Percentiles rank a stretch among this genome's conserved stretches.
Conservation (phyloP, 1,284 basidiomycete genomes). For the Pseudozyma sp. region DNA sequence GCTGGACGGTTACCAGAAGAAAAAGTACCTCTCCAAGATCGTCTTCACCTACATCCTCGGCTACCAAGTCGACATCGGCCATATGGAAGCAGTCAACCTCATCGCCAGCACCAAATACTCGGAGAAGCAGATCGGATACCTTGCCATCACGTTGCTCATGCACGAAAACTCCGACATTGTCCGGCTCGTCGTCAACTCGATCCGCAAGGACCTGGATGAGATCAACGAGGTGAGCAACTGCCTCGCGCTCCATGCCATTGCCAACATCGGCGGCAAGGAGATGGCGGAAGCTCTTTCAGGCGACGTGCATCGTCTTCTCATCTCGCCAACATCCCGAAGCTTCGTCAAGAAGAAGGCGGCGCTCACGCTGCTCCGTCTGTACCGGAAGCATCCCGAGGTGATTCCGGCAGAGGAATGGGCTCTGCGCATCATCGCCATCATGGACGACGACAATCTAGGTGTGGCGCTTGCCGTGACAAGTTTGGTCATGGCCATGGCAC, state of each 20-base stretch:
- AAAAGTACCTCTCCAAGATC: conserved; percentile 92
- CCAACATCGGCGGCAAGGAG: conserved; percentile 95
- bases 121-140: conserved; percentile 99
- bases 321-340: conserved; percentile 91
- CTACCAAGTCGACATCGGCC: conserved; percentile 97
- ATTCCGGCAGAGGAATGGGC: conserved; percentile 96
- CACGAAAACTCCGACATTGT: conserved; percentile 98
- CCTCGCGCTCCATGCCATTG: conserved; percentile 95
- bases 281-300: conserved; percentile 96
- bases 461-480: conserved; percentile 94
- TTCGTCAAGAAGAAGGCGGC: conserved; percentile 99
- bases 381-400: conserved; percentile 94
- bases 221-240: conserved; percentile 96
- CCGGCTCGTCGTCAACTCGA: conserved; percentile 94
- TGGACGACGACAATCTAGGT: conserved; percentile 90
- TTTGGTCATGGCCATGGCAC: conserved; percentile 92
- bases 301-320: conserved; percentile 92
- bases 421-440: conserved; percentile 88
- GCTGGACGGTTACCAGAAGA: conserved; percentile 97
- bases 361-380: conserved; percentile 88
- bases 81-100: conserved; percentile 99
- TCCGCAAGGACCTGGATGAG: conserved; percentile 95
- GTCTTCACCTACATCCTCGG: conserved; percentile 99
- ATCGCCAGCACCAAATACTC: conserved; percentile 95
- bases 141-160: conserved; percentile 95